phyloP scores from a whole-genome alignment of 805 yeast genomes.

The Candida corydali region DNA sequence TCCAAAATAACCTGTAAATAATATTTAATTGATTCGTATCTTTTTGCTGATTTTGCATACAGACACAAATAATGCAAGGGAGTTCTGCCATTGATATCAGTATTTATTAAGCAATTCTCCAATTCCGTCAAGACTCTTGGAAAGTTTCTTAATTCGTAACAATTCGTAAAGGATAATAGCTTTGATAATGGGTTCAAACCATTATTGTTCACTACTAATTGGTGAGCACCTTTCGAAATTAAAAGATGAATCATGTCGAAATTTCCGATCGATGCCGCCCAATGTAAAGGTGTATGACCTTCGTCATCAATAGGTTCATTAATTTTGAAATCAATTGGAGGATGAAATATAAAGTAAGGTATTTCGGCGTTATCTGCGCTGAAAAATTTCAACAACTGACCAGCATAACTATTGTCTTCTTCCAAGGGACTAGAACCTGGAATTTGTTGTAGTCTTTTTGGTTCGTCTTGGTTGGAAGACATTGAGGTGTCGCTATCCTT shows the following conservation, averaged over 20 bases:
- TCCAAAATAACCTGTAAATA: constrained; percentile 74
- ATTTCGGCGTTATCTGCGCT: constrained; percentile 42
- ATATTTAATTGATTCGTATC: constrained; percentile 76
- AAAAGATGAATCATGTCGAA: constrained; percentile 71
- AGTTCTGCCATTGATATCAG: constrained; percentile 71
- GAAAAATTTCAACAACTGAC: constrained; percentile 38
- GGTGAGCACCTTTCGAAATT: constrained; percentile 70
- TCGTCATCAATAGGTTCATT: constrained; percentile 86
- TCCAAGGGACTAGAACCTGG: constrained; percentile 49
- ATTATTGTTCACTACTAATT: constrained; percentile 45
- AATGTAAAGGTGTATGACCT: constrained; percentile 91
- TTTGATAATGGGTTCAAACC: constrained; percentile 90
- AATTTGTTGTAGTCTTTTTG: constrained; percentile 14
- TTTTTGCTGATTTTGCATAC: constrained; percentile 60
- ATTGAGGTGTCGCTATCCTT: constrained; percentile 41
- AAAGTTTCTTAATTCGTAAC: constrained; percentile 76
- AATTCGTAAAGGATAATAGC: constrained; percentile 81
- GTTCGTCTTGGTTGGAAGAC: constrained; percentile 24
- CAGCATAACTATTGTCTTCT: constrained; percentile 37
- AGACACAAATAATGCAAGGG: constrained; percentile 82
- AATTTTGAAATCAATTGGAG: constrained; percentile 63
- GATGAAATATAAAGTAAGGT: constrained; percentile 62
- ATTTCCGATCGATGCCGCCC: constrained; percentile 97
- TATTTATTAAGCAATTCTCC: constrained; percentile 70
- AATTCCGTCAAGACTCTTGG: constrained; percentile 73